Evolutionary conservation across 148 eudicot genomes (phyloP).

Genomic region (Persicaria maculosa): DNA sequence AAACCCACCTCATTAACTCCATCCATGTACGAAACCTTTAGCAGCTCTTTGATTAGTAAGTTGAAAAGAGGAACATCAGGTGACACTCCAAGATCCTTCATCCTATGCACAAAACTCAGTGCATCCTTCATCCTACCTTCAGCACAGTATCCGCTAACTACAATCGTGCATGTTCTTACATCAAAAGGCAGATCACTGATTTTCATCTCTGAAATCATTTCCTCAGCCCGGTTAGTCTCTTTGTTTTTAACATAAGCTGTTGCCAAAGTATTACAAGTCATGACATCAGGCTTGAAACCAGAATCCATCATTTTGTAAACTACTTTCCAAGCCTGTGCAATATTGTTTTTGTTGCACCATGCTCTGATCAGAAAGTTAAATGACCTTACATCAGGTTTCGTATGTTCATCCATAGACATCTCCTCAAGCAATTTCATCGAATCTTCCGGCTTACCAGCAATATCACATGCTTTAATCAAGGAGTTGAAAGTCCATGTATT

Average conservation of each 20-base stretch:
- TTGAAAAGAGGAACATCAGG: constrained; percentile 81
- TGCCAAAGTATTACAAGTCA: constrained; percentile 75
- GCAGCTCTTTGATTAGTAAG: constrained; percentile 76
- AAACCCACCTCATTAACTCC: constrained; percentile 80
- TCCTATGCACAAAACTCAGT: constrained; percentile 61
- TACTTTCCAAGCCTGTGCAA: constrained; percentile 72
- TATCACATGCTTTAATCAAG: constrained; percentile 79
- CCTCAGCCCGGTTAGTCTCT: constrained; percentile 73
- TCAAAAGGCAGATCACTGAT: constrained; percentile 54
- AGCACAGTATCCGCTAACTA: constrained; percentile 70
- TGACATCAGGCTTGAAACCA: constrained; percentile 79
- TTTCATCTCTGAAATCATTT: constrained; percentile 65
- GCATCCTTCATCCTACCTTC: constrained; percentile 85
- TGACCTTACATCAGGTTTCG: constrained; percentile 81
- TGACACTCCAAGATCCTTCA: constrained; percentile 64
- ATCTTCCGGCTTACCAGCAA: constrained; percentile 79
- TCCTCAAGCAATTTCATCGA: constrained; percentile 55
- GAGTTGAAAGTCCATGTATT: constrained; percentile 85
- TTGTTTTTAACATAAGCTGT: constrained; percentile 62
- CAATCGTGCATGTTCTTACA: constrained; percentile 79
- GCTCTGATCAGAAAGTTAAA: constrained; percentile 71
- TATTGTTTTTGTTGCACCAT: constrained; percentile 59
- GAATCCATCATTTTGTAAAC: constrained; percentile 65
- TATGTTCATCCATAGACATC: constrained; percentile 50
- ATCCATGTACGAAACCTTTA: constrained; percentile 53